Evolutionary conservation across 352 stramenopile genomes (phyloP), one percentile per base, ranked within the genome.

Genomic region (Thraustochytrium striatum): DNA sequence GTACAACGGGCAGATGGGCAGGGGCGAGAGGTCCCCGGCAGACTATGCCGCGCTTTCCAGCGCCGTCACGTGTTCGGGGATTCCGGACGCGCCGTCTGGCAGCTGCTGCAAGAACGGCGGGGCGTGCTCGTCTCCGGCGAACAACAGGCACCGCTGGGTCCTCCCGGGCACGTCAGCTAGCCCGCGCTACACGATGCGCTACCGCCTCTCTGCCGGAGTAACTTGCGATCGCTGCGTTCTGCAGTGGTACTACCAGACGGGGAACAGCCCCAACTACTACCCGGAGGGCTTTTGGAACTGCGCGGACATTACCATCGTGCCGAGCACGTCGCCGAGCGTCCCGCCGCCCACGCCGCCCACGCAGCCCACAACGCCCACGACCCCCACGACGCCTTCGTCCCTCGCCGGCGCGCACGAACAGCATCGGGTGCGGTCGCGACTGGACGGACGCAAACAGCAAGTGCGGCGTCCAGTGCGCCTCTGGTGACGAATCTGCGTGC

Each of bases 261-360:
- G 61, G n/a, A 84, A 84, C 70, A 69, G 33, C 33, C 53, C 59
- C 30, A 61, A 72, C 41, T 41, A 28, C 68, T 82, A 82, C 44
- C 81, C 80, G 8, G 81, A 84, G 57, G 59, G 35, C 0, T 84
- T 84, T 61, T 84, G 81, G 81, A 84, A 84, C 57, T 84, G 81
- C 52, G 81, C 81, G 0, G 65, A 84, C 69, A 72, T 84, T 38
- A 11, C 5, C n/a, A 78, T 82, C 53, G 38, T 75, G 13, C 21
- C 30, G 21, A 16, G 8, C 30, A 43, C 41, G 11, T 33, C 11
- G 11, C 43, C 52, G 0, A 25, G 1, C 0, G 11, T n/a, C n/a
- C n/a, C n/a, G n/a, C n/a, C n/a, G n/a, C n/a, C n/a, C n/a, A n/a
- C n/a, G n/a, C n/a, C n/a, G n/a, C n/a, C n/a, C n/a, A n/a, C n/a